Evolutionary conservation across 1,284 basidiomycete species (phyloP), one percentile per base, ranked within the genome.

Genomic region (Cystobasidium slooffiae): DNA sequence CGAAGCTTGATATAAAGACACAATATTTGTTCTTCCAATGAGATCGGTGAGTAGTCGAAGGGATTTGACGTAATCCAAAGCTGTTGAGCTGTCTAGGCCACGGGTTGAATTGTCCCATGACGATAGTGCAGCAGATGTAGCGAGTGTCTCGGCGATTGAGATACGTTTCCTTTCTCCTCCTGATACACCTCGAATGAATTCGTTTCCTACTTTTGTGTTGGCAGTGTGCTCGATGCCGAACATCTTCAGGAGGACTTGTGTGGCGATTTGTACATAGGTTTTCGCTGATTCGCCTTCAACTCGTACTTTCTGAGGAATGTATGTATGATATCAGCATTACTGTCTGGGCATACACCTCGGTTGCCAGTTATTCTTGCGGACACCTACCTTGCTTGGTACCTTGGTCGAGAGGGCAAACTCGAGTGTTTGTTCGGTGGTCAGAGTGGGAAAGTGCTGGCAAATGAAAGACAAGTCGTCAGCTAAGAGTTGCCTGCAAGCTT

Each of bases 1-100:
- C 20, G 79, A 79, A 37, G 91, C 91, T 83, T 95, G 93, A 81
- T 94, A 93, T 84, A 94, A 82, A 8, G 89, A 88, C 24, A 92
- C 89, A 79, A 94, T 89, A 22, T 89, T 91, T 16, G 91, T 90
- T 79, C 89, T 88, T 9, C 88, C 87, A 9, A 90, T 84, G n/a
- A 93, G 82, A 80, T 94, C 91, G 5, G 91, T 91, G 85, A 91
- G 88, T 16, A 90, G 84, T 31, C 92, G 86, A 76, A 95, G 83
- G 74, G 87, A 86, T 81, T 88, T 89, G 76, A 85, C 87, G 77
- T 90, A 93, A 80, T 92, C 90, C 46, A 94, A 85, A 0, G 93
- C 92, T 31, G 92, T 94, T 39, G 89, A 89, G 1, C 93, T 91
- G 79, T 96, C 93, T 46, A 82, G 73, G 74, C 81, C 81, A 55